A percentile compares a stretch with the other conserved stretches of the same genome.
Conservation (phyloP, 1,284 basidiomycete species). For the Pisolithus thermaeus region DNA sequence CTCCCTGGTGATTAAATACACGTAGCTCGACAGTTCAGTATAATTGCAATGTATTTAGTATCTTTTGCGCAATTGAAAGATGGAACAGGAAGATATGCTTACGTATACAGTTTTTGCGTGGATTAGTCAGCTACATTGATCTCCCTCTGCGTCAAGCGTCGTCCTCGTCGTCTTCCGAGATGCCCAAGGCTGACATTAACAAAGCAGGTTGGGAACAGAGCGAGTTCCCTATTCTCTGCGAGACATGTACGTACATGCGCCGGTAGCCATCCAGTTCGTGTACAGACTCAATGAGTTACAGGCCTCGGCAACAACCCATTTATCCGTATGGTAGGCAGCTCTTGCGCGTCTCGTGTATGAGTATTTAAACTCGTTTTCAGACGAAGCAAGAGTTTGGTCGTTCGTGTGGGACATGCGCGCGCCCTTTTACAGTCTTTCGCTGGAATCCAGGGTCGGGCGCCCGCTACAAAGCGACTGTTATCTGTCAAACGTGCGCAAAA, state of each 20-base stretch:
- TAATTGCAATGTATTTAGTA: too few species aligned
- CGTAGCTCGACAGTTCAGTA: constrained; percentile 21
- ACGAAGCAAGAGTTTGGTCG: constrained; percentile 95
- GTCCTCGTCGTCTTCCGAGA: constrained; percentile 18
- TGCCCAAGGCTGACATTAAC: constrained; percentile 82
- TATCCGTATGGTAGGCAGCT: constrained; percentile 74
- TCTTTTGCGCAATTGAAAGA: too few species aligned
- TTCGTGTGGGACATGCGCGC: constrained; percentile 93
- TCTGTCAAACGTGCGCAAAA: constrained; percentile 98
- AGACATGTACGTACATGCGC: constrained; percentile 67
- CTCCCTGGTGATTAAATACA: constrained; percentile 62
- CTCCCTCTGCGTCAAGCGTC: not conserved
- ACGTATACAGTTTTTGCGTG: not conserved
- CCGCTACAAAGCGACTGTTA: constrained; percentile 96
- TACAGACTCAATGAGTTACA: constrained; percentile 27
- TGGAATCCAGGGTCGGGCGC: constrained; percentile 96
- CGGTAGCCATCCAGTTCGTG: not conserved
- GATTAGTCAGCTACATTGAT: not conserved
- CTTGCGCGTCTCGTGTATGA: not conserved
- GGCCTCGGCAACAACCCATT: constrained; percentile 87
- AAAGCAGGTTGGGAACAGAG: constrained; percentile 90
- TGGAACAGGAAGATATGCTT: not conserved
- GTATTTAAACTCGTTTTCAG: constrained; percentile 35
- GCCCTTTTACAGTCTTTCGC: constrained; percentile 95
- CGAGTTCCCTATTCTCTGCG: constrained; percentile 86